Evolutionary conservation across 2,329 filamentous ascomycete species (phyloP).

Genomic region (Venturia effusa): DNA sequence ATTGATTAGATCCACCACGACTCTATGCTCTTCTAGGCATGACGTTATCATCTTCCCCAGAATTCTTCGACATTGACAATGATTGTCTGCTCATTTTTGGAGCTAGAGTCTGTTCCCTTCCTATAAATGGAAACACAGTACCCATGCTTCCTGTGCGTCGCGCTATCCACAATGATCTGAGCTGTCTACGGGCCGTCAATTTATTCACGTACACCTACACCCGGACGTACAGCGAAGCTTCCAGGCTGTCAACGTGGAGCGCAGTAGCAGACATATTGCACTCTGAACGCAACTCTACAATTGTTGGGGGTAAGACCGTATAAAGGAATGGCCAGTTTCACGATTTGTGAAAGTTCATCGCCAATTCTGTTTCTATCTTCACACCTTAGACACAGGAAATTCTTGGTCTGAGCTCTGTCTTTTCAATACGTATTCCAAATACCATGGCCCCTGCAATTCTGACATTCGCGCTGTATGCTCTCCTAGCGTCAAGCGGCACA

Average conservation of each 20-base stretch:
- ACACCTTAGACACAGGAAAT: neutral
- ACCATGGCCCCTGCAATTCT: neutral
- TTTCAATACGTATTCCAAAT: neutral
- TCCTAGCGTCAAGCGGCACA: neutral
- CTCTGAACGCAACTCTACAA: neutral
- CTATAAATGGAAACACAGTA: neutral
- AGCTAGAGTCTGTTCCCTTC: neutral
- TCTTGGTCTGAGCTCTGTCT: neutral
- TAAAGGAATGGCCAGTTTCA: neutral
- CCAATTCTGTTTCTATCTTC: neutral
- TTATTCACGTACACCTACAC: neutral
- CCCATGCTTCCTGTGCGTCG: neutral
- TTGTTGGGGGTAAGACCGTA: neutral
- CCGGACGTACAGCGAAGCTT: neutral
- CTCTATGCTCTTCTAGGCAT: neutral
- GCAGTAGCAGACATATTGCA: constrained; percentile 3
- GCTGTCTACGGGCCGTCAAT: neutral
- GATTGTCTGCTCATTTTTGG: neutral
- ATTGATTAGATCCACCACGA: neutral
- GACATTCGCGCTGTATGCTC: neutral
- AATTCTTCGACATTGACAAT: neutral
- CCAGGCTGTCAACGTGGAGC: neutral
- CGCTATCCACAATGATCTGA: neutral
- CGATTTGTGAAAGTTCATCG: neutral
- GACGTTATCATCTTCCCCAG: neutral